Conservation (phyloP, 2,329 filamentous ascomycete species). For the Pseudogymnoascus verrucosus region DNA sequence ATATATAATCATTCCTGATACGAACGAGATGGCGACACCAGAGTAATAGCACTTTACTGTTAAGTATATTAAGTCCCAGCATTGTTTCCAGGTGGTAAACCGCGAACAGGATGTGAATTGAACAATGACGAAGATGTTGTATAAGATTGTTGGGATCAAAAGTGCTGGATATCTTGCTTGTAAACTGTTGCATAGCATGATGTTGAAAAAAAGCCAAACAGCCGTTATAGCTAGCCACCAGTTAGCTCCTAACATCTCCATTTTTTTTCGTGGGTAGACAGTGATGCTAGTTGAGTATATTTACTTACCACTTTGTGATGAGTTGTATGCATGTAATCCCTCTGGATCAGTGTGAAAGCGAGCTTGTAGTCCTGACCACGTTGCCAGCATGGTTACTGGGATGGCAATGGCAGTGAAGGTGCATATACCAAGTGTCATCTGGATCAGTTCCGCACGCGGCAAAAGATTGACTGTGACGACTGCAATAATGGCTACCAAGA, state of each 20-base stretch:
- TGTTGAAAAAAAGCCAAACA: conserved; percentile 9
- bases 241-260: neutral
- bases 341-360: conserved; percentile 4
- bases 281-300: neutral
- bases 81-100: conserved; percentile 8
- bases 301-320: conserved; percentile 10
- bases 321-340: conserved; percentile 2
- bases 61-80: conserved; percentile 5
- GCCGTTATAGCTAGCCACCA: neutral
- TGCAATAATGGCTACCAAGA: conserved; percentile 8
- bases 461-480: conserved; percentile 9
- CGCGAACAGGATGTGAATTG: conserved; percentile 9
- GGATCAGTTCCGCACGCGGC: neutral
- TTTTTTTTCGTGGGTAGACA: neutral
- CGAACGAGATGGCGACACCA: conserved; percentile 9
- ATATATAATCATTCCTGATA: conserved; percentile 9
- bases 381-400: neutral
- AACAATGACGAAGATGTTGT: conserved; percentile 10
- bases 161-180: conserved; percentile 9
- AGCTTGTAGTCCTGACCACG: conserved; percentile 4
- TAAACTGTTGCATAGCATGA: conserved; percentile 1
- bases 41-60: conserved; percentile 10
- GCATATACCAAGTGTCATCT: conserved; percentile 1
- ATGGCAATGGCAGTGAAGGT: conserved; percentile 6
- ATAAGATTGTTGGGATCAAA: conserved; percentile 9